Conservation (phyloP, 345 rosid species). For the Linum trigynum region DNA sequence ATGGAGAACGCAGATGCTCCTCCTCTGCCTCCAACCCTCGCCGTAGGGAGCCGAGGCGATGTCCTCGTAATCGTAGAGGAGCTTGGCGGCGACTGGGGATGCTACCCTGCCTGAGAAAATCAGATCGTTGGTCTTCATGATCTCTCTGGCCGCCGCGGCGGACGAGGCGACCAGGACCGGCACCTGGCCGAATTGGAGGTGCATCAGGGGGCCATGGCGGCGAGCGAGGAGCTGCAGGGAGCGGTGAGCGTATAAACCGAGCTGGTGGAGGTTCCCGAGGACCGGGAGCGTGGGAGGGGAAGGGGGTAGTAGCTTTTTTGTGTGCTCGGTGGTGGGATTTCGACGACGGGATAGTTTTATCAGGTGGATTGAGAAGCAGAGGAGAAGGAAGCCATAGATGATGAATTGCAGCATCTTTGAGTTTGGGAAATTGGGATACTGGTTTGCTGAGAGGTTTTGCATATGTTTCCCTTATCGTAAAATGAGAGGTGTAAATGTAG, state of each 20-base stretch:
- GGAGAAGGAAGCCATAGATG: constrained; percentile 10
- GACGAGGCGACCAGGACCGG: constrained; percentile 48
- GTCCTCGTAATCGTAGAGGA: constrained; percentile 32
- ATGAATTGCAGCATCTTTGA: constrained; percentile 11
- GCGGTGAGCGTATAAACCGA: constrained; percentile 40
- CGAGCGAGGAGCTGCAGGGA: constrained; percentile 31
- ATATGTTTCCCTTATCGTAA: no score
- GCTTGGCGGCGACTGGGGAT: constrained; percentile 8
- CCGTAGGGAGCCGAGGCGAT: constrained; percentile 40
- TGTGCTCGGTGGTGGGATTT: background rate
- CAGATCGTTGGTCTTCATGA: constrained; percentile 20
- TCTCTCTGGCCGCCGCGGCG: constrained; percentile 26
- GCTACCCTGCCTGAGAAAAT: constrained; percentile 36
- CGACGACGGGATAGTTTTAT: no score
- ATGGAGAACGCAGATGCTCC: constrained; percentile 34
- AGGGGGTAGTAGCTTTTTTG: constrained; percentile 19
- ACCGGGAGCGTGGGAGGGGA: constrained; percentile 46
- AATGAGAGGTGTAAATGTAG: no score
- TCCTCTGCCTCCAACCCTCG: constrained; percentile 66
- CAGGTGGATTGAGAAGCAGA: constrained; percentile 1
- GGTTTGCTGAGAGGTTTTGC: background rate
- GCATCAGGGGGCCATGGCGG: constrained; percentile 47
- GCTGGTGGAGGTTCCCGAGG: constrained; percentile 52
- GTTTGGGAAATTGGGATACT: constrained; percentile 12
- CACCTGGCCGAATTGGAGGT: constrained; percentile 36